Conservation (phyloP, 345 rosid genomes). For the Pistacia vera region DNA sequence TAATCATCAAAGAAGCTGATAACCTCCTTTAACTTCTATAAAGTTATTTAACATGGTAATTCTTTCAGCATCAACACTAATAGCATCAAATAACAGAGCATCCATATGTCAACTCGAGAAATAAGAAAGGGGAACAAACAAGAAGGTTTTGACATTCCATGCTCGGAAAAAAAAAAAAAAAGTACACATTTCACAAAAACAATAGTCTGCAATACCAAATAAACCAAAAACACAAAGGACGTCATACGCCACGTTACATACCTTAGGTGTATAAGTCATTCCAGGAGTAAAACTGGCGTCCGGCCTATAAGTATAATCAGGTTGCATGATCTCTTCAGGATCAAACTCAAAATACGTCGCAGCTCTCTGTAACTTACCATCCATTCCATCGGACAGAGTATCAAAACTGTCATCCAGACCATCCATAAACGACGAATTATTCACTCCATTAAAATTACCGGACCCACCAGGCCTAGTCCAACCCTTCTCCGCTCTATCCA, state of each 20-base stretch:
- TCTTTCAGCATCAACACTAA: background rate
- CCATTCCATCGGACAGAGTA: constrained; percentile 48
- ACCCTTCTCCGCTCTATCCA: constrained; percentile 32
- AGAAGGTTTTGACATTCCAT: background rate
- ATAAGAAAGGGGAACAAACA: background rate
- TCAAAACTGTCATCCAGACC: constrained; percentile 27
- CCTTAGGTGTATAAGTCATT: constrained; percentile 41
- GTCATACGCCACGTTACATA: constrained; percentile 13
- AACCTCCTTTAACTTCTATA: background rate
- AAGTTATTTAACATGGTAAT: background rate
- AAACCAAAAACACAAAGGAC: background rate
- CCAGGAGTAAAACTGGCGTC: constrained; percentile 32
- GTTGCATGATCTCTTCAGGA: constrained; percentile 28
- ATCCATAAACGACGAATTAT: constrained; percentile 1
- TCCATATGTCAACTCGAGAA: background rate
- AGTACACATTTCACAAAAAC: background rate
- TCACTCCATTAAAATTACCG: constrained; percentile 4
- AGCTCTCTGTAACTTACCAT: constrained; percentile 46
- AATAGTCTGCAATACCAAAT: background rate
- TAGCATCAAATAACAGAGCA: background rate
- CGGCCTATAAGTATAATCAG: constrained; percentile 46
- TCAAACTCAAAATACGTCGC: constrained; percentile 38
- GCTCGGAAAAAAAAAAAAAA: background rate
- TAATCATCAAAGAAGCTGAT: background rate
- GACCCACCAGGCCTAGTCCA: constrained; percentile 13